phyloP scores from a whole-genome alignment of 2,329 filamentous ascomycete species.

The Venturiaceae sp. region DNA sequence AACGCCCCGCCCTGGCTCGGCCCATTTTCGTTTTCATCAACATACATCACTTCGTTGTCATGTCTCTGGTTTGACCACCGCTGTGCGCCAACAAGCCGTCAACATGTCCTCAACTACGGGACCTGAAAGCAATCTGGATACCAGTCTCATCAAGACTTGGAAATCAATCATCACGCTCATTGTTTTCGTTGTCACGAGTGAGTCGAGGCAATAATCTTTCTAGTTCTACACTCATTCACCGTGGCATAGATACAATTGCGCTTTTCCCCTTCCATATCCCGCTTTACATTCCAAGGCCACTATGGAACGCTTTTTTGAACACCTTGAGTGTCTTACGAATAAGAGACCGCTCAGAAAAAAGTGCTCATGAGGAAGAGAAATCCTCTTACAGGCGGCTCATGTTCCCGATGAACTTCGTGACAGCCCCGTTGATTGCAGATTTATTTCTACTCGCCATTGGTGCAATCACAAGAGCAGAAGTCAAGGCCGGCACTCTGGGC shows the following conservation, averaged over 20 bases:
- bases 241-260: conserved; percentile 50
- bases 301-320: conserved; percentile 38
- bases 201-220: conserved; percentile 24
- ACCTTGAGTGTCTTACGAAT: conserved; percentile 40
- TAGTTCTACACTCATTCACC: background rate
- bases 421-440: conserved; percentile 60
- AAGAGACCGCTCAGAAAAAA: conserved; percentile 33
- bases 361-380: conserved; percentile 18
- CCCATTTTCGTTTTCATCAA: background rate
- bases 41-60: background rate
- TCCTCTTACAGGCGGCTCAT: conserved; percentile 39
- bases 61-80: background rate
- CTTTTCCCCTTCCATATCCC: conserved; percentile 60
- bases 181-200: conserved; percentile 61
- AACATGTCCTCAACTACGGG: background rate
- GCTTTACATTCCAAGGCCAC: conserved; percentile 44
- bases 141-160: conserved; percentile 52
- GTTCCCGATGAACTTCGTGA: conserved; percentile 62
- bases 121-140: conserved; percentile 28
- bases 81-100: background rate
- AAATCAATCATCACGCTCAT: conserved; percentile 61
- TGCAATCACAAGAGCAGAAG: conserved; percentile 57
- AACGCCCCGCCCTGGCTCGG: background rate
- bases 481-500: conserved; percentile 59
- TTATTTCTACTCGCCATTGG: conserved; percentile 61